Evolutionary conservation across 768 basidiomycete species (phyloP), one percentile per base, ranked within the genome.

Genomic region (Boletellus ananiceps): DNA sequence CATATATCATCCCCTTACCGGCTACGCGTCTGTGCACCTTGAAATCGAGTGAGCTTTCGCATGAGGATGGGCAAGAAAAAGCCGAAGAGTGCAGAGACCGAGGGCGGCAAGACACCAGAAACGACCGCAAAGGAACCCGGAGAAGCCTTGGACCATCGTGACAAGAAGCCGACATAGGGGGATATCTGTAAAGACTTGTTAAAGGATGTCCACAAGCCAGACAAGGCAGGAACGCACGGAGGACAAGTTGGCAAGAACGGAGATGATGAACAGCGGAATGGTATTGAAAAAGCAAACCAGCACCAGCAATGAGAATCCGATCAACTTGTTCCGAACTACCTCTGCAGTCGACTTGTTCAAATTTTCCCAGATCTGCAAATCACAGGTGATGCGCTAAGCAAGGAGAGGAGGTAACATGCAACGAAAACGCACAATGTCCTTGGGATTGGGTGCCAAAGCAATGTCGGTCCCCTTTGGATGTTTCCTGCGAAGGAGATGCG

Each of bases 201-300:
- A 62, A 13, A 18, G 7, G 12, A 12, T 15, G 14, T 15, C 29
- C 16, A 8, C 3, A 19, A 14, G n/a, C 14, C 14, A 45, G 16
- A 44, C 19, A 5, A 51, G n/a, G 23, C 19, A 35, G 21, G 47
- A 19, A 49, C 84, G 46, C 58, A 92, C 86, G 34, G 85, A 78
- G 43, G 84, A 78, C 73, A 99, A 75, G 71, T 99, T 98, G 57
- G 96, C 93, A 44, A 96, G 73, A 54, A 92, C 73, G 12, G 95
- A 94, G 55, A 98, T 93, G 55, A 90, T 73, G 62, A 94, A 80
- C 15, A 99, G 73, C 16, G 96, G 96, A 9, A 95, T 74, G 32
- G 93, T 97, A 74, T 99, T 94, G 74, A 98, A 81, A 73, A 93
- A 93, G 68, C 92, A 94, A 41, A 97, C 82, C 27, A 82, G 59